These are phyloP conservation scores for Leucoagaricus sp. DNA, from an alignment of 1,284 basidiomycete species.

Conservation along the genomic window DNA sequence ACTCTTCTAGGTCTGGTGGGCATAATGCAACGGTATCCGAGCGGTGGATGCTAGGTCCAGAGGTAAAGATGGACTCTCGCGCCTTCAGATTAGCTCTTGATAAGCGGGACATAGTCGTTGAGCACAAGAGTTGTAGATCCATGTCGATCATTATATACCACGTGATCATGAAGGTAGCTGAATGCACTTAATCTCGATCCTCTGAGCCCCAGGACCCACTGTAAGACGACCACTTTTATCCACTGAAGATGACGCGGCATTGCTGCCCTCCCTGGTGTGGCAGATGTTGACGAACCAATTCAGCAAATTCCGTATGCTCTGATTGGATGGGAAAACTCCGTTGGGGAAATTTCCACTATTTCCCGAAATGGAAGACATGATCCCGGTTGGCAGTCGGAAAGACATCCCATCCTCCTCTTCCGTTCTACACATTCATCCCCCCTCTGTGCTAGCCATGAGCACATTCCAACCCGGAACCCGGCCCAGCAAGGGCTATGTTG, in stretches of 20 bases:
- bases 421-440: not conserved
- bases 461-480: conserved; percentile 41
- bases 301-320: not conserved
- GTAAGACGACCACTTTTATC: too few relatives aligned
- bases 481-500: conserved; percentile 30
- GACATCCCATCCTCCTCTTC: conserved; percentile 1
- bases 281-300: too few relatives aligned
- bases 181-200: too few relatives aligned
- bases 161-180: conserved; percentile 7
- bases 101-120: conserved; percentile 49
- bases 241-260: too few relatives aligned
- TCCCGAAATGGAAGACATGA: conserved; percentile 16
- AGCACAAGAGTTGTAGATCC: not conserved
- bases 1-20: conserved; percentile 69
- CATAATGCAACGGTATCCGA: conserved; percentile 63
- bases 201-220: too few relatives aligned
- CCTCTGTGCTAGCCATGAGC: conserved; percentile 45
- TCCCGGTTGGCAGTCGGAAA: conserved; percentile 11
- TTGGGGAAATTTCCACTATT: conserved; percentile 12
- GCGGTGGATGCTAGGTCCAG: conserved; percentile 58
- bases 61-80: conserved; percentile 68
- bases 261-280: too few relatives aligned
- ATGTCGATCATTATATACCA: not conserved
- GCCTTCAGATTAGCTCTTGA: conserved; percentile 59
- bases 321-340: conserved; percentile 14